A percentile compares a stretch with the other conserved stretches of the same genome.
Conservation (phyloP, 2,329 filamentous ascomycete species). For the Nemania abortiva region DNA sequence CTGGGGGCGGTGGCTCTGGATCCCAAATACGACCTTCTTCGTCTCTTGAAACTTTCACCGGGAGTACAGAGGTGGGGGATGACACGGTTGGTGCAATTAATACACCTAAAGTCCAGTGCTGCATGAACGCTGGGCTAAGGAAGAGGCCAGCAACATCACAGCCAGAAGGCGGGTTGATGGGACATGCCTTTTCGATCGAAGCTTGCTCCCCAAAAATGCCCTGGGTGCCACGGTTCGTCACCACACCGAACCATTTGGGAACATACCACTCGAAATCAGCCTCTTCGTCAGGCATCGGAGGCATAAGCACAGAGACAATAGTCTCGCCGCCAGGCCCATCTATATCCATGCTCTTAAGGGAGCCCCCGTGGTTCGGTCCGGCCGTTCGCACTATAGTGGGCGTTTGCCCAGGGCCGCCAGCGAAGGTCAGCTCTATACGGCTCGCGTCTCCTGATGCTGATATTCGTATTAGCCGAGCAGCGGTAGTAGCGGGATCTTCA, state of each 20-base stretch:
- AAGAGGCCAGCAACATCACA: slow-evolving; percentile 17
- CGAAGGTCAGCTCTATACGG: slow-evolving; percentile 17
- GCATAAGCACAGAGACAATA: slow-evolving; percentile 15
- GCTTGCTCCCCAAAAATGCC: slow-evolving; percentile 19
- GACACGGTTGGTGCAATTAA: slow-evolving; percentile 16
- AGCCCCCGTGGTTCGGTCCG: background rate
- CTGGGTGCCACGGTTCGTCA: slow-evolving; percentile 15
- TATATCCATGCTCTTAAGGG: slow-evolving; percentile 23
- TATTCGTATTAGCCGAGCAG: slow-evolving; percentile 6
- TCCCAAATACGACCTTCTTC: slow-evolving; percentile 27
- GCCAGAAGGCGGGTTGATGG: slow-evolving; percentile 14
- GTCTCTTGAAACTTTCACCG: slow-evolving; percentile 4
- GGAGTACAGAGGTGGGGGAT: background rate
- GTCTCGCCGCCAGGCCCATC: slow-evolving; percentile 12
- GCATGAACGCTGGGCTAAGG: slow-evolving; percentile 25
- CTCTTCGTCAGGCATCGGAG: slow-evolving; percentile 18
- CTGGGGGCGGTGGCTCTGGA: background rate
- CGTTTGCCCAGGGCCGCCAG: background rate
- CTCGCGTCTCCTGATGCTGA: slow-evolving; percentile 14
- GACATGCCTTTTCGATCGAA: slow-evolving; percentile 1
- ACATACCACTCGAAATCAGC: slow-evolving; percentile 13
- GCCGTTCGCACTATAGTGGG: background rate
- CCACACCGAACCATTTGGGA: slow-evolving; percentile 20
- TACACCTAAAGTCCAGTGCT: slow-evolving; percentile 18
- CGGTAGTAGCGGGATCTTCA: background rate